Conservation (phyloP, 345 rosid genomes). For the Sisymbrium irio region DNA sequence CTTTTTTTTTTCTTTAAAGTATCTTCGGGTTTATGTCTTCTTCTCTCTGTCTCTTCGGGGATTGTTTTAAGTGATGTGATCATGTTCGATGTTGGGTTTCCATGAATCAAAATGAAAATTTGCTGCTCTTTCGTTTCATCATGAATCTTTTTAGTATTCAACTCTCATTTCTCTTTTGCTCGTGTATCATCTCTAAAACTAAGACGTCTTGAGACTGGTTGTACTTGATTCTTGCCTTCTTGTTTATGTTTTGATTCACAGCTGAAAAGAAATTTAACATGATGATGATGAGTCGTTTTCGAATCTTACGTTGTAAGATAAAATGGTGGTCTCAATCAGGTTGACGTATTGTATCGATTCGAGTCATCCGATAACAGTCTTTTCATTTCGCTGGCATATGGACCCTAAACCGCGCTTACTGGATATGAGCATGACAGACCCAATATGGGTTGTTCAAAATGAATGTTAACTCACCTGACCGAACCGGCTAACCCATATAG, state of each 20-base stretch:
- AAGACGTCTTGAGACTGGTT: not conserved
- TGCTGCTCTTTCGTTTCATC: conserved; percentile 22
- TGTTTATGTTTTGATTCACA: not conserved
- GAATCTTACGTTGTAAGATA: not conserved
- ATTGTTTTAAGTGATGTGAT: conserved; percentile 28
- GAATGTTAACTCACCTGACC: no score
- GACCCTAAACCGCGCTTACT: not conserved
- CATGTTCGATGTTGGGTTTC: conserved; percentile 33
- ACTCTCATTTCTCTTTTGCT: not conserved
- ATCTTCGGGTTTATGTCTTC: conserved; percentile 1
- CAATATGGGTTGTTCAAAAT: no score
- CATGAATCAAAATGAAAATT: conserved; percentile 16
- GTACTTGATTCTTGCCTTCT: conserved; percentile 9
- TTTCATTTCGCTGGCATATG: not conserved
- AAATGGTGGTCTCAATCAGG: not conserved
- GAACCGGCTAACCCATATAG: no score
- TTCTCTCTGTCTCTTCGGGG: conserved; percentile 19
- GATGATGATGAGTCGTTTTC: not conserved
- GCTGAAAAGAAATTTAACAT: not conserved
- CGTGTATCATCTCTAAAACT: not conserved
- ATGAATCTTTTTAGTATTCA: not conserved
- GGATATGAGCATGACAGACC: no score
- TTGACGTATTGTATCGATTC: not conserved
- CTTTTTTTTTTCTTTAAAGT: not conserved
- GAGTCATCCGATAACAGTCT: conserved; percentile 8